phyloP scores from a whole-genome alignment of 1,284 basidiomycete genomes.

The Heliocybe sulcata region DNA sequence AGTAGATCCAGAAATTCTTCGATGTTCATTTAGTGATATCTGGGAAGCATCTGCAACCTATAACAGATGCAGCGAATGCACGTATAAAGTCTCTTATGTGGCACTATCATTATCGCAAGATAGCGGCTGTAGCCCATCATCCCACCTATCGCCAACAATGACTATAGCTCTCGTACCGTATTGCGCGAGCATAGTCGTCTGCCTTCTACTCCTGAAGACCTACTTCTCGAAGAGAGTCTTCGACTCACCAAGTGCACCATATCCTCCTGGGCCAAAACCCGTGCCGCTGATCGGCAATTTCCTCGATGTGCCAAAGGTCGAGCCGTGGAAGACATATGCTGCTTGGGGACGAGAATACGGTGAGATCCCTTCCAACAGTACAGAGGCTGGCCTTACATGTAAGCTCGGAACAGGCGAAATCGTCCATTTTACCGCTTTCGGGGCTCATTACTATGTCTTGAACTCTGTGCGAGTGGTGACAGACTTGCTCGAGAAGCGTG shows the following conservation, averaged over 20 bases:
- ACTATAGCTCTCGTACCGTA: background rate
- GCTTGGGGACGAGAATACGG: slow-evolving; percentile 1
- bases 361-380: background rate
- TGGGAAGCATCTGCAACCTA: too few species aligned
- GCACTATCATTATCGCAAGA: too few species aligned
- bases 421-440: slow-evolving; percentile 34
- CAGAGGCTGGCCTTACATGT: background rate
- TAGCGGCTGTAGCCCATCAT: too few species aligned
- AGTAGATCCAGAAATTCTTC: too few species aligned
- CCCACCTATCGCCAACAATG: background rate
- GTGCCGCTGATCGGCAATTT: background rate
- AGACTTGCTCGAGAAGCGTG: slow-evolving; percentile 38
- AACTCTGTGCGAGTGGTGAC: slow-evolving; percentile 31
- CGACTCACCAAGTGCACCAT: background rate
- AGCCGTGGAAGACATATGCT: background rate
- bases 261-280: slow-evolving; percentile 1
- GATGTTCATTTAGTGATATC: too few species aligned
- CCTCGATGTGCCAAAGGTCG: background rate
- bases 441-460: slow-evolving; percentile 34
- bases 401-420: slow-evolving; percentile 25
- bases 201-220: background rate
- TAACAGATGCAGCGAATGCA: too few species aligned
- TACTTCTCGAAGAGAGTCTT: background rate
- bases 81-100: too few species aligned
- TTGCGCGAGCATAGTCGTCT: background rate